Evolutionary conservation across 805 yeast species (phyloP).

Genomic region (Saturnispora kantuleensis): DNA sequence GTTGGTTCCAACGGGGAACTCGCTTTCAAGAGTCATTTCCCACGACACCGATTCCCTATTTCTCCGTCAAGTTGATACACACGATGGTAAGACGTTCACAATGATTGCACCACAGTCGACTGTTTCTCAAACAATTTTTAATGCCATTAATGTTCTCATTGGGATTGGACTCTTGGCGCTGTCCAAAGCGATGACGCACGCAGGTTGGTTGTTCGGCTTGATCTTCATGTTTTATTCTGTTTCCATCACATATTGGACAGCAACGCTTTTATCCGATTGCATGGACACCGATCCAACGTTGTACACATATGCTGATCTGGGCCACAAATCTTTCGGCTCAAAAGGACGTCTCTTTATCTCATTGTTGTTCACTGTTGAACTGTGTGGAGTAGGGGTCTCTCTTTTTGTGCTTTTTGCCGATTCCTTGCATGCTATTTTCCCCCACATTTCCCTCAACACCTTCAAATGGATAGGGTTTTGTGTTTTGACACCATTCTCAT

Average conservation of each 20-base stretch:
- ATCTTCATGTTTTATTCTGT: constrained; percentile 54
- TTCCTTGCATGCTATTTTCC: constrained; percentile 63
- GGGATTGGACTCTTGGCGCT: constrained; percentile 62
- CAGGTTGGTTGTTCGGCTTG: constrained; percentile 61
- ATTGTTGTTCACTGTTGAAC: constrained; percentile 61
- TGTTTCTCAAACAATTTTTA: constrained; percentile 60
- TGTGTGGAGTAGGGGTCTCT: constrained; percentile 75
- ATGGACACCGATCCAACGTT: constrained; percentile 73
- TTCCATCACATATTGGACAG: constrained; percentile 63
- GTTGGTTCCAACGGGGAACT: constrained; percentile 9
- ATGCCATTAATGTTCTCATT: constrained; percentile 54
- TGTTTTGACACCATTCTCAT: constrained; percentile 70
- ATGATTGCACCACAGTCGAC: constrained; percentile 76
- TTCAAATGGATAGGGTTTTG: constrained; percentile 63
- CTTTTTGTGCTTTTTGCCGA: constrained; percentile 78
- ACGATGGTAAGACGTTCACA: constrained; percentile 60
- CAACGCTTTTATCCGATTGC: constrained; percentile 60
- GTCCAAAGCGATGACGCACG: constrained; percentile 53
- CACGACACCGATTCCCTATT: constrained; percentile 23
- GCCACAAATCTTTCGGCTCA: constrained; percentile 76
- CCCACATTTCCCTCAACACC: constrained; percentile 38
- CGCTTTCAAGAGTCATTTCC: constrained; percentile 15
- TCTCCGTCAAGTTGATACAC: constrained; percentile 49
- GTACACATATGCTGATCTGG: constrained; percentile 83
- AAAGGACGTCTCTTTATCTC: constrained; percentile 68